Conservation (phyloP, 108 stramenopile species). For the Craspedostauros australis region DNA sequence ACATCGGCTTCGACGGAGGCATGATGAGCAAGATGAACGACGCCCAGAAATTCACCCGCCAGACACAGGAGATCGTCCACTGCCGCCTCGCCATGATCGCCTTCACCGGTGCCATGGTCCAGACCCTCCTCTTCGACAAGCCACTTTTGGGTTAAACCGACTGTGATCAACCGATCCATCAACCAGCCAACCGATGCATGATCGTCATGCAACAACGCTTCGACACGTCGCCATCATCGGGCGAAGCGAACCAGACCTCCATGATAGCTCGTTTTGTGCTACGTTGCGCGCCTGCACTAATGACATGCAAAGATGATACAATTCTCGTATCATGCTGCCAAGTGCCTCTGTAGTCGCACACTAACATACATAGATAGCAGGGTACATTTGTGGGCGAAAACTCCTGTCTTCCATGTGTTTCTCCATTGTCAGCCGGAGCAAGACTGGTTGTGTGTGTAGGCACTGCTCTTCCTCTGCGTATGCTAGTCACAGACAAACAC, state of each 20-base stretch:
- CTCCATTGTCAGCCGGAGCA: no score
- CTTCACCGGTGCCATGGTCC: slow-evolving; percentile 72
- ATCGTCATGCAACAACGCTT: background rate
- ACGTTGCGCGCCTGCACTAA: background rate
- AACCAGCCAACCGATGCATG: no score
- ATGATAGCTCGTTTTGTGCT: background rate
- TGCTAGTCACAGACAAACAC: no score
- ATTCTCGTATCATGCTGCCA: background rate
- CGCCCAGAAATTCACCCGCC: slow-evolving; percentile 34
- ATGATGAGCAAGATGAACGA: slow-evolving; percentile 34
- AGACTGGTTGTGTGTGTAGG: no score
- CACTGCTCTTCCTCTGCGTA: no score
- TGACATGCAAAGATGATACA: background rate
- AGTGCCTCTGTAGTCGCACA: no score
- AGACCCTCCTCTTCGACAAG: slow-evolving; percentile 78
- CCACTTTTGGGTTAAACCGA: slow-evolving; percentile 34
- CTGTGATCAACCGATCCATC: no score
- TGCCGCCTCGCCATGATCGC: slow-evolving; percentile 91
- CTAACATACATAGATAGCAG: no score
- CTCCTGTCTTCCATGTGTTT: no score
- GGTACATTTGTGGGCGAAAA: no score
- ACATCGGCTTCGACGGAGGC: slow-evolving; percentile 56
- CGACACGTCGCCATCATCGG: background rate
- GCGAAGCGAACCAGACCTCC: background rate
- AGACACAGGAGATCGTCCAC: slow-evolving; percentile 72